Conservation (phyloP, 805 yeast species). For the Candida succiphila region DNA sequence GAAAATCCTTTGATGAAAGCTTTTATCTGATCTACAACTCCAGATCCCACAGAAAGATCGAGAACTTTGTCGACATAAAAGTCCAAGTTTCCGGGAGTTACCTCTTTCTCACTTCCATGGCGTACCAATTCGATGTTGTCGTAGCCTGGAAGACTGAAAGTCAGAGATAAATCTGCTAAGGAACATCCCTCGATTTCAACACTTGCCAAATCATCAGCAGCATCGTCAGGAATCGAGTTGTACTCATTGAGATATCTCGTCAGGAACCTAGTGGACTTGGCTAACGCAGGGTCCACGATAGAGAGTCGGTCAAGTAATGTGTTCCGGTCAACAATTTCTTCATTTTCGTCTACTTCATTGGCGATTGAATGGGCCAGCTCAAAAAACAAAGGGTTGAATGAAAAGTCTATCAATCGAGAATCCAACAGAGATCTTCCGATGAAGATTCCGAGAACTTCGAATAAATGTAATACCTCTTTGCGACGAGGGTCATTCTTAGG, state of each 20-base stretch:
- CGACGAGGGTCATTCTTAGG: conserved; percentile 18
- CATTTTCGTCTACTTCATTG: conserved; percentile 7
- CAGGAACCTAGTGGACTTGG: conserved; percentile 46
- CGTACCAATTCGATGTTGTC: conserved; percentile 46
- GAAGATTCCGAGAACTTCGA: conserved; percentile 67
- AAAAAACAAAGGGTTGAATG: conserved; percentile 65
- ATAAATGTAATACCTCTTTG: conserved; percentile 37
- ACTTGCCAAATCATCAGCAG: background rate
- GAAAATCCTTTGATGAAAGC: conserved; percentile 77
- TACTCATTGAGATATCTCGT: conserved; percentile 26
- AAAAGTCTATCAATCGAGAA: conserved; percentile 78
- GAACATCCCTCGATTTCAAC: conserved; percentile 18
- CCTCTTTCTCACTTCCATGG: conserved; percentile 38
- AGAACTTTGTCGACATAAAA: conserved; percentile 47
- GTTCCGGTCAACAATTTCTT: conserved; percentile 2
- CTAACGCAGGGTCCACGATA: conserved; percentile 48
- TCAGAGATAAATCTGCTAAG: conserved; percentile 46
- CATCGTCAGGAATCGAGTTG: conserved; percentile 1
- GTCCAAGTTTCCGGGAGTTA: conserved; percentile 44
- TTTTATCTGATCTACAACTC: conserved; percentile 53
- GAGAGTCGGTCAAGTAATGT: conserved; percentile 27
- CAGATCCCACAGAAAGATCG: conserved; percentile 50
- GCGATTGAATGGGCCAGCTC: conserved; percentile 34
- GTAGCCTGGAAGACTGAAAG: conserved; percentile 72
- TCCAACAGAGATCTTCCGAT: conserved; percentile 82